phyloP scores from a whole-genome alignment of 192 early-diverging fungal species.

The Backusella tarrabulga region DNA sequence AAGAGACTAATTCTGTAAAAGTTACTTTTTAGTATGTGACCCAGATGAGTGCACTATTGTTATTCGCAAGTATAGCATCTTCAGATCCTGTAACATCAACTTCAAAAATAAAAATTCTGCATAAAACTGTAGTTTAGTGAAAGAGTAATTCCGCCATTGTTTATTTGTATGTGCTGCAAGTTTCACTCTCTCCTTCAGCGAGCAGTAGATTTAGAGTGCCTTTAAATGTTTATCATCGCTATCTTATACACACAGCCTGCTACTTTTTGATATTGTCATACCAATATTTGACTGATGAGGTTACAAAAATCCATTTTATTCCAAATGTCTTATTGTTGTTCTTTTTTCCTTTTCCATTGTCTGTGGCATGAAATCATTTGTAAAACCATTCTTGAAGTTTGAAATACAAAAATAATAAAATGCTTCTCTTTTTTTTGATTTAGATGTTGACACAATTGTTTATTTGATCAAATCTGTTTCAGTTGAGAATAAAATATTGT shows the following conservation, averaged over 20 bases:
- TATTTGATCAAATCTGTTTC: background rate
- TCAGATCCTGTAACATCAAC: background rate
- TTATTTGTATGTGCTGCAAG: background rate
- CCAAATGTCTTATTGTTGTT: background rate
- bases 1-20: background rate
- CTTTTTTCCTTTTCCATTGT: background rate
- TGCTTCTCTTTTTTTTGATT: background rate
- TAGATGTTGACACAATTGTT: background rate
- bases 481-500: background rate
- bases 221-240: background rate
- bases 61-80: background rate
- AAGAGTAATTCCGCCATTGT: background rate
- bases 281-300: background rate
- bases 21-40: background rate
- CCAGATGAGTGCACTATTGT: background rate
- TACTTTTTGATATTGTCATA: background rate
- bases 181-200: background rate
- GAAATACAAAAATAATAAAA: background rate
- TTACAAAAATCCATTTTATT: background rate
- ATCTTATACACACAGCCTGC: background rate
- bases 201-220: background rate
- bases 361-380: background rate
- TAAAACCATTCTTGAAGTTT: background rate
- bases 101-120: background rate
- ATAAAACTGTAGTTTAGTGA: background rate